These are phyloP conservation scores for Starmerella kuoi DNA, from an alignment of 805 yeast species.

Conservation along the genomic window DNA sequence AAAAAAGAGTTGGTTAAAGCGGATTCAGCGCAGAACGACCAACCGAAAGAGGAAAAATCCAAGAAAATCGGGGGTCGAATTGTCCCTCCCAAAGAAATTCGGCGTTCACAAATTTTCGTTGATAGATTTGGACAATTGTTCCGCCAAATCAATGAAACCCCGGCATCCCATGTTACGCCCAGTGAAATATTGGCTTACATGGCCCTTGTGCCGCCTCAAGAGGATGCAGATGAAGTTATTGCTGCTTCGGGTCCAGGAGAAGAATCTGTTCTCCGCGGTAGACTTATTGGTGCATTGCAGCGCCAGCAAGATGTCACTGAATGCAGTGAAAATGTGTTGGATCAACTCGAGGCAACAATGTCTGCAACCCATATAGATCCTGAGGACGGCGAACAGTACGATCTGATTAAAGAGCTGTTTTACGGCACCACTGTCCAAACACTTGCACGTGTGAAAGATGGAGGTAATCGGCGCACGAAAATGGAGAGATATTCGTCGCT, in stretches of 20 bases:
- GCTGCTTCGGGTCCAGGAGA: constrained; percentile 4
- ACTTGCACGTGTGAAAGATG: constrained; percentile 32
- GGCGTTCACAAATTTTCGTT: constrained; percentile 71
- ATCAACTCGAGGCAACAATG: constrained; percentile 62
- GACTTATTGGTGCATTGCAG: constrained; percentile 19
- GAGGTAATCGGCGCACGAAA: constrained; percentile 38
- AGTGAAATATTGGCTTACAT: constrained; percentile 73
- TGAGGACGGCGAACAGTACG: constrained; percentile 63
- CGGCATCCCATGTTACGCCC: constrained; percentile 61
- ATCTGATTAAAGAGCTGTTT: constrained; percentile 65
- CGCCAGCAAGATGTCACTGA: constrained; percentile 96
- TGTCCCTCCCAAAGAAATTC: constrained; percentile 66
- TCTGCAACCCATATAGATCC: constrained; percentile 36
- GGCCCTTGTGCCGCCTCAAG: constrained; percentile 43
- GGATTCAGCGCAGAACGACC: not conserved
- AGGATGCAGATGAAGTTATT: constrained; percentile 23
- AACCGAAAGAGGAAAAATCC: constrained; percentile 10
- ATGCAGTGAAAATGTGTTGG: constrained; percentile 85
- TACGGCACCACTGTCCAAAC: constrained; percentile 78
- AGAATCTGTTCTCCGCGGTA: constrained; percentile 6
- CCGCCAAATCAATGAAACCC: constrained; percentile 51
- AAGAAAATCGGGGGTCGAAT: constrained; percentile 81
- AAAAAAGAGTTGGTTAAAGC: not conserved
- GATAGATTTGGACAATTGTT: constrained; percentile 61
- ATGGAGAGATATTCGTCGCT: constrained; percentile 69